Evolutionary conservation across 2,329 filamentous ascomycete genomes (phyloP), one percentile per base, ranked within the genome.

Genomic region (Trichoderma sp.): DNA sequence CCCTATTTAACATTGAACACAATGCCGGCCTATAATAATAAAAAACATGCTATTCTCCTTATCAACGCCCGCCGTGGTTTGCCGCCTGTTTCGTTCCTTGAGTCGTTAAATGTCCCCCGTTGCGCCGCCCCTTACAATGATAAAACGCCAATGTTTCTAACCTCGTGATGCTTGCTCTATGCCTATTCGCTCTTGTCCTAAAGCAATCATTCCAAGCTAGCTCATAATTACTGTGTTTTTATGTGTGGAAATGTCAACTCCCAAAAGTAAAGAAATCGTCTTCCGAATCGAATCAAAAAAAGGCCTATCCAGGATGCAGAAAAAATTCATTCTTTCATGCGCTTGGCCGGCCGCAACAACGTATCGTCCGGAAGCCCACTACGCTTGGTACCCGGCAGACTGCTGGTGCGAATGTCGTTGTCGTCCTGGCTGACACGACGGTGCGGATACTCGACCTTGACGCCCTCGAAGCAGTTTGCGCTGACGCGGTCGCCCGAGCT

Each of bases 401-500:
- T 97, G 60, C 93, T 92, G 0, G 94, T 95, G n/a, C 94, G 89
- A 75, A 98, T 98, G 83, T 98, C 97, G 80, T 98, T 97, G 82
- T 98, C 95, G 81, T 99, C 97, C 80, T 97, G 93, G 80, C 93
- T 98, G 56, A 99, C 95, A 66, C 96, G 91, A 8, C 97, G 90
- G 81, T 95, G 92, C 0, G 97, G 97, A 83, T 99, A 99, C 81
- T 97, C 94, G 77, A 91, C 91, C 84, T 95, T 94, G 71, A 95
- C 89, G 0, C 95, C 95, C 81, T 98, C 95, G 79, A 99, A 99
- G 81, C 95, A 98, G 82, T 97, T 97, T 53, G 91, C 89, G 56
- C 90, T 93, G 21, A 97, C 90, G 76, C 91, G 91, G 27, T 93
- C 92, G 3, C 92, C 92, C 80, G 91, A 92, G 41, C 87, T 90